Percentiles rank a stretch among this genome's conserved stretches.
Evolutionary conservation across 352 stramenopile species (phyloP).

Genomic region (Aphanomyces euteiches): DNA sequence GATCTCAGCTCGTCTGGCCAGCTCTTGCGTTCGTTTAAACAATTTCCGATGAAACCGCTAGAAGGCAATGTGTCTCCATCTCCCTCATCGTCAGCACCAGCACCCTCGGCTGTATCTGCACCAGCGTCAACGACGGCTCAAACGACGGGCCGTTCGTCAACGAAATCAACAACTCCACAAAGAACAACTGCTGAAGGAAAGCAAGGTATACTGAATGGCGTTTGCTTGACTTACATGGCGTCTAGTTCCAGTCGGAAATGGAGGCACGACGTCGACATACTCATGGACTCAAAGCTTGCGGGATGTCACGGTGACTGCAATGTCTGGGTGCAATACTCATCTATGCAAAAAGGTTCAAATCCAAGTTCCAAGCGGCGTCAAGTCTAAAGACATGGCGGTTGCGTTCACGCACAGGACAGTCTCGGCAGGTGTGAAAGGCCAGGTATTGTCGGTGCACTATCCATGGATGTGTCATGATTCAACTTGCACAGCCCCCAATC

Average conservation of each 20-base stretch:
- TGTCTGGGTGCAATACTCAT: conserved; percentile 7
- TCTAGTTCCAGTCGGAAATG: conserved; percentile 87
- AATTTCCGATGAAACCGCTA: conserved; percentile 57
- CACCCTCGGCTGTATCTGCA: neutral
- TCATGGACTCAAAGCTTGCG: conserved; percentile 97
- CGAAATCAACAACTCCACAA: neutral
- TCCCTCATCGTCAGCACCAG: neutral
- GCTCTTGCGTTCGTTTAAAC: conserved; percentile 61
- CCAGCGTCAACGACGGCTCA: neutral
- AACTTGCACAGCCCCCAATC: conserved; percentile 27
- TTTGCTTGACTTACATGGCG: neutral
- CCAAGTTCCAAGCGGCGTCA: conserved; percentile 83
- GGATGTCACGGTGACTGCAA: conserved; percentile 81
- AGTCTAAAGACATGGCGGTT: conserved; percentile 88
- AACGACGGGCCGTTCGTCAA: neutral
- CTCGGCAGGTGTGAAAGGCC: conserved; percentile 71
- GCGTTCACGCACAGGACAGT: conserved; percentile 84
- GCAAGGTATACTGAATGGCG: conserved; percentile 44
- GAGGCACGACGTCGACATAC: conserved; percentile 85
- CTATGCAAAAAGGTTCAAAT: conserved; percentile 60
- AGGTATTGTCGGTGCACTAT: neutral
- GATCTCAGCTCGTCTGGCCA: conserved; percentile 29
- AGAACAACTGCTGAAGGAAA: conserved; percentile 58
- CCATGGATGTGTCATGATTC: neutral
- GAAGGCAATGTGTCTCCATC: conserved; percentile 31